These are phyloP conservation scores for Solanum habrochaites DNA, from an alignment of 257 asterid species.

Conservation along the genomic window DNA sequence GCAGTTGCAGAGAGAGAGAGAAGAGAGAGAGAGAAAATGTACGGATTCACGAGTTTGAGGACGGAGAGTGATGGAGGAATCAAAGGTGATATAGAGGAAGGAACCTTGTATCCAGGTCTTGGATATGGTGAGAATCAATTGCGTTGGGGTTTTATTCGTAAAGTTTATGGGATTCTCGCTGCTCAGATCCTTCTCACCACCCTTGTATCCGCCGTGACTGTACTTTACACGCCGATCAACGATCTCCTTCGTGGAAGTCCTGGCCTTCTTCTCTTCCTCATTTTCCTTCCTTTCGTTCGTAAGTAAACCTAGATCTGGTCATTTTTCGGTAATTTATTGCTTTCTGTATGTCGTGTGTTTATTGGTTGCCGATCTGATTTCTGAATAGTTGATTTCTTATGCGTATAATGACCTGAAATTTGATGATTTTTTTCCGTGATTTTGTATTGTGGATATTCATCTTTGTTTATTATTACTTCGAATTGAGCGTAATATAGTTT, in stretches of 20 bases:
- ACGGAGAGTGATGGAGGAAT: constrained; percentile 12
- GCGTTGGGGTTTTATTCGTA: constrained; percentile 97
- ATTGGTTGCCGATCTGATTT: not conserved
- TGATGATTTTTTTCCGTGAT: not conserved
- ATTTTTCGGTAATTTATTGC: not conserved
- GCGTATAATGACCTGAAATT: not conserved
- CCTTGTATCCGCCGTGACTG: constrained; percentile 56
- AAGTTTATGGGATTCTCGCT: constrained; percentile 80
- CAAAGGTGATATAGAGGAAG: constrained; percentile 31
- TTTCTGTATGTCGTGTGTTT: not conserved
- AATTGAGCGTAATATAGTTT: not conserved
- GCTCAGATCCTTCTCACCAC: constrained; percentile 72
- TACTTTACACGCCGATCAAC: constrained; percentile 68
- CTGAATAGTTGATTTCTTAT: not conserved
- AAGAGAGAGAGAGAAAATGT: constrained; percentile 28
- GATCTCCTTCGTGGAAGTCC: constrained; percentile 71
- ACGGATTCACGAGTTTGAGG: constrained; percentile 42
- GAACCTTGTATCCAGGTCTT: constrained; percentile 75
- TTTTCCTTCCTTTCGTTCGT: constrained; percentile 76
- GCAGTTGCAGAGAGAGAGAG: not conserved
- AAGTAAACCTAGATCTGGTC: constrained; percentile 10
- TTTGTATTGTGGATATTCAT: not conserved
- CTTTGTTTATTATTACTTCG: not conserved
- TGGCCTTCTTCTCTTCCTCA: constrained; percentile 58
- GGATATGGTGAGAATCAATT: constrained; percentile 89